Conservation (phyloP, 1,284 basidiomycete genomes). For the Ganoderma sp. region DNA sequence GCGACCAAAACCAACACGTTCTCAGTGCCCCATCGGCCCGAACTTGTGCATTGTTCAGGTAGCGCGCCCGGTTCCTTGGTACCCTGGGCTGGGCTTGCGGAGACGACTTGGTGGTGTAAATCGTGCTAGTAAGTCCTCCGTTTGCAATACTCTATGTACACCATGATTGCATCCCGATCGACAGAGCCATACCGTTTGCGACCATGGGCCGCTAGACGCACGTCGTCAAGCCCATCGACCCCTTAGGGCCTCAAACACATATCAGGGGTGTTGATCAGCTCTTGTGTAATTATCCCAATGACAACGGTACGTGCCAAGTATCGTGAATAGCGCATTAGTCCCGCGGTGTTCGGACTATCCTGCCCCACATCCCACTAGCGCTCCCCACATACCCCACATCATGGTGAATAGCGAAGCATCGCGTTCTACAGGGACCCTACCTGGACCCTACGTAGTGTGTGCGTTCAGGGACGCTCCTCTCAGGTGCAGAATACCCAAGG, state of each 20-base stretch:
- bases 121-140: constrained; percentile 1
- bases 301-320: neutral
- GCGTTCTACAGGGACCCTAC: too few relatives aligned
- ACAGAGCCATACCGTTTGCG: constrained; percentile 3
- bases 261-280: neutral
- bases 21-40: neutral
- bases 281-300: neutral
- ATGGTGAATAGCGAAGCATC: constrained; percentile 1
- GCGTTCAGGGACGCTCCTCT: neutral
- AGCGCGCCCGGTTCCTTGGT: neutral
- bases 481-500: neutral
- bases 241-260: neutral
- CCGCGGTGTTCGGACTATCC: constrained; percentile 1
- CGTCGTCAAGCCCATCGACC: neutral
- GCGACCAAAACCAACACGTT: neutral
- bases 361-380: constrained; percentile 1
- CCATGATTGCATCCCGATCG: neutral
- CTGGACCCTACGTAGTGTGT: too few relatives aligned
- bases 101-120: neutral
- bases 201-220: neutral
- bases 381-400: constrained; percentile 14
- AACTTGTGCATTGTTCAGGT: neutral
- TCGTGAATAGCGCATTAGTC: neutral
- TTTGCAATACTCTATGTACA: neutral
- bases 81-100: neutral